Evolutionary conservation across 805 yeast genomes (phyloP), one percentile per base, ranked within the genome.

Genomic region (Candida orba): DNA sequence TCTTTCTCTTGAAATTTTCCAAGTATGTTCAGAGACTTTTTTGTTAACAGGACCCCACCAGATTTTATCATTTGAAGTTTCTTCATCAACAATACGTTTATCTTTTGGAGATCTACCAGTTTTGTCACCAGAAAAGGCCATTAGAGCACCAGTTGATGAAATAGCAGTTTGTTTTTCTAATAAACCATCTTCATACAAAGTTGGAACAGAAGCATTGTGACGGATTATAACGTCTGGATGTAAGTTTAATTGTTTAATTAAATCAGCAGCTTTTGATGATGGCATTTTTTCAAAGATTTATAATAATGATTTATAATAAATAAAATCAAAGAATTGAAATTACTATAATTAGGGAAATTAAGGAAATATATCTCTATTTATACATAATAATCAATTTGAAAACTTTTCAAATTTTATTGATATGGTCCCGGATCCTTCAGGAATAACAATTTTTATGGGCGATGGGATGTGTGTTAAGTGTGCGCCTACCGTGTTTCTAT

Each of bases 11-110:
- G 95, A 86, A 58, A 91, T 89, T 58, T 79, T 78, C 98, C 98
- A 91, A 20, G 96, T 89, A 64, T 82, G 81, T 68, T 88, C 95
- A 48, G 87, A 84, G 56, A 91, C 90, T 69, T 91, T 86, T 70
- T 85, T 88, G 73, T 91, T 91, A 54, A 91, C 99, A 2, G 98
- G 98, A 23, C 99, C 99, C 99, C 99, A 91, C 99, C 99, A 91
- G 57, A 91, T 79, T 60, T 90, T 72, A 46, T 86, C 76, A 48
- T 76, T 68, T 34, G 96, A 88, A 41, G 93, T 75, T 56, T 78
- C 84, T 72, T 93, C 98, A 59, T 90, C 97, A 50, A 91, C 97
- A 65, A 91, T 87, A 72, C 99, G 85, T 69, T 91, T 91, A 71
- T 91, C 99, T 73, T 85, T 86, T 64, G 99, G 99, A 31, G 97